These are phyloP conservation scores for Gaultheria prostrata DNA, from an alignment of 148 eudicot species.

Conservation along the genomic window DNA sequence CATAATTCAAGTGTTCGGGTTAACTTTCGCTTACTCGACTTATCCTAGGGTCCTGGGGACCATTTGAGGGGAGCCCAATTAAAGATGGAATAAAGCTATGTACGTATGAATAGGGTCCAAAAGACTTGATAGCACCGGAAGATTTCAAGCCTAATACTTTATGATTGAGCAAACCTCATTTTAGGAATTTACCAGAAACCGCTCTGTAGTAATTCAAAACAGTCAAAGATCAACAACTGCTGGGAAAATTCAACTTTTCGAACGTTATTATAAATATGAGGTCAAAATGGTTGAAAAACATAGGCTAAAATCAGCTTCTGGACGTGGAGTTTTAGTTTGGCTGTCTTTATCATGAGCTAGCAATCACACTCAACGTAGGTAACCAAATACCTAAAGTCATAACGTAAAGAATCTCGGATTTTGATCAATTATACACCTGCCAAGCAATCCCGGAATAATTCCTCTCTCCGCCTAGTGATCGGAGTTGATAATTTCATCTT, in stretches of 20 bases:
- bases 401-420: background rate
- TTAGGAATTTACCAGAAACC: background rate
- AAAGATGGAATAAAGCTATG: no score
- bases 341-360: background rate
- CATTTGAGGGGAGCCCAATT: no score
- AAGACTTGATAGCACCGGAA: no score
- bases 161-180: background rate
- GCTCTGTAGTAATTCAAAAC: background rate
- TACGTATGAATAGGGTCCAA: no score
- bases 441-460: background rate
- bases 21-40: no score
- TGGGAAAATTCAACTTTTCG: background rate
- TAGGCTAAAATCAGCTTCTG: no score
- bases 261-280: background rate
- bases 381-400: slow-evolving; percentile 13
- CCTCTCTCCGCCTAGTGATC: background rate
- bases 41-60: no score
- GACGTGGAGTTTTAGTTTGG: background rate
- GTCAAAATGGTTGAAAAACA: slow-evolving; percentile 9
- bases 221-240: background rate
- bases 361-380: slow-evolving; percentile 2
- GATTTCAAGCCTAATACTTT: no score
- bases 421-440: background rate
- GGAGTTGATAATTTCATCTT: background rate
- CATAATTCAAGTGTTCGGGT: no score